phyloP scores from a whole-genome alignment of 352 stramenopile species.

The Globisporangium rhizosaccharum region DNA sequence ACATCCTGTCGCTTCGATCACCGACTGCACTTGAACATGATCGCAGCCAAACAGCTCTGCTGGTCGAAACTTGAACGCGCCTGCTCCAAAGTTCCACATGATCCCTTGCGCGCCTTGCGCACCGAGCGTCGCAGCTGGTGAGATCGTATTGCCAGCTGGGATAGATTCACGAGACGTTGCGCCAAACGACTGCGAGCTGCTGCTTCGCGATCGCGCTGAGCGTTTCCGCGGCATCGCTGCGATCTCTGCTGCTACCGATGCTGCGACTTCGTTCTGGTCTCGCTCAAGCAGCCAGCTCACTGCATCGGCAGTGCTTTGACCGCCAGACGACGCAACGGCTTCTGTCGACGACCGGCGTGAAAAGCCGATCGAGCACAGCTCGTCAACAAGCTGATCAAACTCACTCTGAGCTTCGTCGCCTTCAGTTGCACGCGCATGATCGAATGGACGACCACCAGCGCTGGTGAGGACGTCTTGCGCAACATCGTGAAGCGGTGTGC shows the following conservation, averaged over 20 bases:
- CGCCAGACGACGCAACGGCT: constrained; percentile 25
- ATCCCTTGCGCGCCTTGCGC: constrained; percentile 52
- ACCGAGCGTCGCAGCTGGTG: constrained; percentile 36
- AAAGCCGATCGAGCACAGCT: constrained; percentile 51
- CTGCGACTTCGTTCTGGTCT: background rate
- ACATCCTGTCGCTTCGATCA: constrained; percentile 24
- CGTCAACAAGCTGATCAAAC: constrained; percentile 42
- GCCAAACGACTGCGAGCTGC: constrained; percentile 4
- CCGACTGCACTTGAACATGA: constrained; percentile 18
- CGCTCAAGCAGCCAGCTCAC: constrained; percentile 40
- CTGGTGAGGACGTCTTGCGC: background rate
- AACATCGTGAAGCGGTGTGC: background rate
- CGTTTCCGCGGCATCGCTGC: constrained; percentile 1
- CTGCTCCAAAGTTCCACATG: constrained; percentile 70
- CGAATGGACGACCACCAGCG: background rate
- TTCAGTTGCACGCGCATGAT: background rate
- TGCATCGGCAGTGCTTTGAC: constrained; percentile 18
- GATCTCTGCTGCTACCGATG: background rate
- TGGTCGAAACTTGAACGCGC: constrained; percentile 45
- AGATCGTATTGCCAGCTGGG: constrained; percentile 6
- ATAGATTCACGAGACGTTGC: background rate
- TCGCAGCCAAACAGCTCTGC: background rate
- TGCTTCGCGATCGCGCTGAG: constrained; percentile 7
- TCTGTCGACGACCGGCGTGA: constrained; percentile 32
- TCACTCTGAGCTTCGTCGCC: constrained; percentile 9